Base-by-base conservation (phyloP, 148 eudicot species). In the Simmondsia chinensis region DNA sequence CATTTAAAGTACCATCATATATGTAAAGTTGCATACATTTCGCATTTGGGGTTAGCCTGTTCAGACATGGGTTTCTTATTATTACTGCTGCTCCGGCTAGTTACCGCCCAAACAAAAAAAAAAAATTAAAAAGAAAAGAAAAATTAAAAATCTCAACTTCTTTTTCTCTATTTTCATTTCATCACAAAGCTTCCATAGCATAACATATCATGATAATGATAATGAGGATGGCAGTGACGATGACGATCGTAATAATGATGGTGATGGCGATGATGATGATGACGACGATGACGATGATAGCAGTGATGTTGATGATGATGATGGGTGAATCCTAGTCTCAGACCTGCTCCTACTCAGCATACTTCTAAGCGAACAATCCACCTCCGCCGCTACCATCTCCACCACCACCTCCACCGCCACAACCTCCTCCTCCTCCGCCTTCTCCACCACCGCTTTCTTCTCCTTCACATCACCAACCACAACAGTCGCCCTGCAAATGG, bases 401-500 rank as follows among this genome's bases (percentile, higher is more conserved):
- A 46, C 7, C 5, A 12, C 49, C 4, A 20, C 3, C 27, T 23
- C n/a, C 37, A 17, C 31, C 11, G 3, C 7, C 24, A n/a, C 40
- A 11, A 6, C 21, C 4, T 5, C 28, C 18, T 1, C 9, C 21
- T 59, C n/a, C 20, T 11, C 12, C 25, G 6, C 1, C n/a, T 12
- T 21, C 22, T 18, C 6, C 29, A 40, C 19, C 35, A 22, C 23
- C 10, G 1, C 19, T 9, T 9, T 31, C 9, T 29, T 34, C 2
- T 19, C 20, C 9, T 16, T 31, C 24, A 27, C 44, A 28, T 45
- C 20, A 10, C 48, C 60, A 6, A 8, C 15, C 23, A 53, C 60
- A 6, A 57, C 71, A 6, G 57, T 36, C 1, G 69, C 59, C 2
- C 85, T 77, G 60, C 86, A 82, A 26, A 75, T 60, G 1, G 94